Conservation (phyloP, 2,329 filamentous ascomycete species). For the Colletotrichum viniferum region DNA sequence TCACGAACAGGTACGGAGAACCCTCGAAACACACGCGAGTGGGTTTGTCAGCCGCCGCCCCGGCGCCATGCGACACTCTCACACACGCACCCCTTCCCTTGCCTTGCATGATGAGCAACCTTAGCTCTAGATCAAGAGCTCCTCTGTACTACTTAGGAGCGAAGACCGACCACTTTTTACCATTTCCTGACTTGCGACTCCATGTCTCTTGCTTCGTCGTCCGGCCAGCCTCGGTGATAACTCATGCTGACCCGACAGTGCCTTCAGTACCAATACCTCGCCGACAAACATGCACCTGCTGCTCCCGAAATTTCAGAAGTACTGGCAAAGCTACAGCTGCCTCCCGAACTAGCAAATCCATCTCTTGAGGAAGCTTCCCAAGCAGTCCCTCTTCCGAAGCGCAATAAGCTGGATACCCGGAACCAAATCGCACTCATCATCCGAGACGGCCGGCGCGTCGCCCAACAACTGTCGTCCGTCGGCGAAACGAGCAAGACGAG, state of each 20-base stretch:
- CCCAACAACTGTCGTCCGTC: constrained; percentile 54
- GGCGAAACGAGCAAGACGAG: constrained; percentile 56
- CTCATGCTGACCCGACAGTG: constrained; percentile 22
- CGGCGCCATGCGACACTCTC: neutral
- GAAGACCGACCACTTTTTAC: constrained; percentile 63
- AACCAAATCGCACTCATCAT: constrained; percentile 68
- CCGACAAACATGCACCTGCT: constrained; percentile 71
- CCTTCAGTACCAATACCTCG: constrained; percentile 64
- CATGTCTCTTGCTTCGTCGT: constrained; percentile 15
- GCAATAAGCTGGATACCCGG: constrained; percentile 49
- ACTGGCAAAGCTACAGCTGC: constrained; percentile 69
- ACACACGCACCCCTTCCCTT: constrained; percentile 13
- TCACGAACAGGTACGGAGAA: constrained; percentile 64
- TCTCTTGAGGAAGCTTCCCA: constrained; percentile 51
- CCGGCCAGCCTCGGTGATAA: neutral
- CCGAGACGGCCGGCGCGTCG: constrained; percentile 65
- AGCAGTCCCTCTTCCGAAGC: constrained; percentile 59
- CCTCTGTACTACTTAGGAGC: constrained; percentile 46
- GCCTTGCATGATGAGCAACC: constrained; percentile 45
- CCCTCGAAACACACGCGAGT: neutral
- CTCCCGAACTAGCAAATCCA: constrained; percentile 53
- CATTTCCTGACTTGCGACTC: constrained; percentile 42
- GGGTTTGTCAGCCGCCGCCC: constrained; percentile 18
- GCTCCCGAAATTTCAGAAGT: constrained; percentile 70
- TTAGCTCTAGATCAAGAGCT: constrained; percentile 90